These are phyloP conservation scores for Lablab purpureus DNA, from an alignment of 306 rosid species.

Conservation along the genomic window DNA sequence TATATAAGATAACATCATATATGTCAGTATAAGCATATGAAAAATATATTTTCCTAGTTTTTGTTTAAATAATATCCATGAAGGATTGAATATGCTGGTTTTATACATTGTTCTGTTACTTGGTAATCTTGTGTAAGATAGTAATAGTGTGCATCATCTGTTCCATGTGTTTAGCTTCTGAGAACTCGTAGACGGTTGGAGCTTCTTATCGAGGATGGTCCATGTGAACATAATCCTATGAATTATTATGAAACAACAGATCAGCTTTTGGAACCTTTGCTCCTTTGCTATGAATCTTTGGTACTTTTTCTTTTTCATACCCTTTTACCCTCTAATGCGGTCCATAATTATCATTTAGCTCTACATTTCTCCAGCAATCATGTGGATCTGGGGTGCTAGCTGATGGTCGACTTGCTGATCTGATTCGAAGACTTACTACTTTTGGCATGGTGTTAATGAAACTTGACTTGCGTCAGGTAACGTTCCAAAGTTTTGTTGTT, in stretches of 20 bases:
- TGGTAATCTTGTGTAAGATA: constrained; percentile 17
- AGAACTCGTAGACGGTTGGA: constrained; percentile 76
- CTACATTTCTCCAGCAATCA: constrained; percentile 70
- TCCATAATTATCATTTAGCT: constrained; percentile 10
- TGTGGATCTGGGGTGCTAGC: constrained; percentile 88
- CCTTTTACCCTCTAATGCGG: constrained; percentile 9
- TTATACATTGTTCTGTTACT: neutral
- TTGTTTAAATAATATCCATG: constrained; percentile 32
- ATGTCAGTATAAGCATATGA: neutral
- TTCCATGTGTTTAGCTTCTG: constrained; percentile 64
- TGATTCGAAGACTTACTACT: constrained; percentile 74
- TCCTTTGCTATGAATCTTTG: constrained; percentile 86
- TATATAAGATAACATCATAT: constrained; percentile 10
- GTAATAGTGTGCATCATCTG: constrained; percentile 32
- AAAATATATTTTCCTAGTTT: constrained; percentile 10
- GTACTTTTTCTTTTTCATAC: constrained; percentile 50
- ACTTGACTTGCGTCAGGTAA: constrained; percentile 86
- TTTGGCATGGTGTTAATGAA: constrained; percentile 77
- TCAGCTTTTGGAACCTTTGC: constrained; percentile 81
- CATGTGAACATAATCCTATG: constrained; percentile 66
- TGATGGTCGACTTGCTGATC: constrained; percentile 83
- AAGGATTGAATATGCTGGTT: neutral
- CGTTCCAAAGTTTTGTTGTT: constrained; percentile 16
- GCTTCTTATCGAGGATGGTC: constrained; percentile 81
- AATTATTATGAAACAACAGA: constrained; percentile 77